Percentiles rank a stretch among this genome's conserved stretches.
These are phyloP conservation scores for Rhododendron ovatum DNA, from an alignment of 148 eudicot genomes.

Conservation along the genomic window DNA sequence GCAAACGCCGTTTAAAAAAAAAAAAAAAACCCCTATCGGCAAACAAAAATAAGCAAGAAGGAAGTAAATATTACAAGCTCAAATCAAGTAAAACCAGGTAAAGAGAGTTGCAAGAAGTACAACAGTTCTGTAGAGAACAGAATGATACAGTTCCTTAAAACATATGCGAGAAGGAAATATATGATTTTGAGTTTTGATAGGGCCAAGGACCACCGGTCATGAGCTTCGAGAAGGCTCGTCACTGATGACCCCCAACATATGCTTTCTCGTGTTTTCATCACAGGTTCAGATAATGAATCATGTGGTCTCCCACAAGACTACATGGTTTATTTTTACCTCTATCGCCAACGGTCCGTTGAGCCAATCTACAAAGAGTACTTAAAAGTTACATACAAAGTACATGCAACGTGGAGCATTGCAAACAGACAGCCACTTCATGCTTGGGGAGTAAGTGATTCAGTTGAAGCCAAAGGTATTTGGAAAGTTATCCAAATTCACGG, in stretches of 20 bases:
- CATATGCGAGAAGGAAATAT: neutral
- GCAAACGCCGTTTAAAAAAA: too few relatives aligned
- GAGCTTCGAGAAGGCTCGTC: neutral
- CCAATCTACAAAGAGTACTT: neutral
- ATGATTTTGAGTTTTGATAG: neutral
- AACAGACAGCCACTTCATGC: neutral
- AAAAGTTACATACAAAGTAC: neutral
- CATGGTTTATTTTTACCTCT: neutral
- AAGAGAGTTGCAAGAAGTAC: too few relatives aligned
- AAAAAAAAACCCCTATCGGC: too few relatives aligned
- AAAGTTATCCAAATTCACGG: neutral
- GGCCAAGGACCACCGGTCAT: neutral
- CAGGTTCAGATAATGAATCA: neutral
- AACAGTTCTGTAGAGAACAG: too few relatives aligned
- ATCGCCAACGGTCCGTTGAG: neutral
- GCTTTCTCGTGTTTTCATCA: neutral
- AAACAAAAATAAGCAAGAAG: too few relatives aligned
- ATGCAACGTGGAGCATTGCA: neutral
- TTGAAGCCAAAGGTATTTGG: neutral
- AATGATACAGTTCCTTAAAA: too few relatives aligned
- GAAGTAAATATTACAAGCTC: too few relatives aligned
- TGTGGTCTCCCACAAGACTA: neutral
- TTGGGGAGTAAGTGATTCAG: neutral
- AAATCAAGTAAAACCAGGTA: too few relatives aligned
- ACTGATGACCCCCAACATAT: neutral